Base-by-base conservation (phyloP, 2,329 filamentous ascomycete genomes). In the Claviceps sp. region DNA sequence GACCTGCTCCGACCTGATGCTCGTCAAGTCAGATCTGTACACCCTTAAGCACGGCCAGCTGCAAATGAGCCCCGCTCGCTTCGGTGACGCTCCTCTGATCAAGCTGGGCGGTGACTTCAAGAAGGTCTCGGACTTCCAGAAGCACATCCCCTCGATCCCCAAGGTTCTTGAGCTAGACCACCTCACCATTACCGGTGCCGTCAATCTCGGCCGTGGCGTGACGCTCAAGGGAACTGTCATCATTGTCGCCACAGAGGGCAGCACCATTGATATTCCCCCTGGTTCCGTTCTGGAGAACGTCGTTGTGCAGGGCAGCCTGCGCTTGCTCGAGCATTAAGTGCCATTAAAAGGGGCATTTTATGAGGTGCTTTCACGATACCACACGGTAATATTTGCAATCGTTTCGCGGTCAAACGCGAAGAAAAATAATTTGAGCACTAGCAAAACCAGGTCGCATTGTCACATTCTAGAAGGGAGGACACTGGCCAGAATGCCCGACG, bases 21-120 rank as follows among this genome's bases (percentile, higher is more conserved):
- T 98, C 56, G 93, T 98, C 81, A 98, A 98, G 82, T 97, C 93
- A 26, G 93, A 98, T 67, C 81, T 98, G 55, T 98, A 98, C 82
- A 95, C 89, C 9, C 82, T 98, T 62, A 93, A 96, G 82, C 93
- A 98, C 75, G 93, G 93, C 60, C 91, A 97, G 77, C 82, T 98
- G 59, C 82, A 96, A 67, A 95, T 98, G 75, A 95, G 95, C 79
- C 84, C 89, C 60, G 90, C 84, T 76, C 88, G 93, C 61, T 97
- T 98, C 71, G 93, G 93, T 59, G 90, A 93, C 61, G 91, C 93
- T 48, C 93, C 93, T 53, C 80, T 98, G 61, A 98, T 98, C 80
- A 98, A 98, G 85, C 86, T 98, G 51, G 93, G 93, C 62, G 84
- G 83, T 65, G 93, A 98, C 79, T 98, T 98, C 83, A 98, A 98